phyloP scores from a whole-genome alignment of 2,329 filamentous ascomycete genomes.

The Stachybotrys chlorohalonatus region DNA sequence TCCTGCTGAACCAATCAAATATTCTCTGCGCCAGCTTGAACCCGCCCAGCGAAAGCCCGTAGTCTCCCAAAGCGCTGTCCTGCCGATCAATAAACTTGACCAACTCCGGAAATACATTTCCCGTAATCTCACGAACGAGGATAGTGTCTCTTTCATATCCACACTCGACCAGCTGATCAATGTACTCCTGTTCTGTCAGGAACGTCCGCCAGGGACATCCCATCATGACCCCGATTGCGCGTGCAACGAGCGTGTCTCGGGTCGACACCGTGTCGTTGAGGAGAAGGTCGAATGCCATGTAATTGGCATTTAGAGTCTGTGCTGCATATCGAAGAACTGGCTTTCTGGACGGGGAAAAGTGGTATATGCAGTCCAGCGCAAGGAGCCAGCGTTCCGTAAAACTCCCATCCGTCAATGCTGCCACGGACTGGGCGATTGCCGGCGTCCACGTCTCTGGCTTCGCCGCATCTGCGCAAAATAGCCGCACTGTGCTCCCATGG shows the following conservation, averaged over 20 bases:
- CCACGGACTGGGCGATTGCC: constrained; percentile 12
- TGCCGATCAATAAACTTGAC: constrained; percentile 31
- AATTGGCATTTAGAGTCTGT: constrained; percentile 30
- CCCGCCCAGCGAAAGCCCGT: constrained; percentile 25
- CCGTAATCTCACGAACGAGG: constrained; percentile 39
- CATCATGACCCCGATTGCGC: constrained; percentile 34
- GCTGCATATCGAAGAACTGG: constrained; percentile 34
- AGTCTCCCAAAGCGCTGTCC: constrained; percentile 19
- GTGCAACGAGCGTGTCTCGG: constrained; percentile 22
- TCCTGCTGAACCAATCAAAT: constrained; percentile 28
- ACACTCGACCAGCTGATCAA: constrained; percentile 30
- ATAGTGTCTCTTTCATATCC: constrained; percentile 36
- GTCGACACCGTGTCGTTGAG: constrained; percentile 20
- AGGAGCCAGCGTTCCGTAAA: constrained; percentile 38
- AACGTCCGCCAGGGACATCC: constrained; percentile 41
- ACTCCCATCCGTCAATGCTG: constrained; percentile 12
- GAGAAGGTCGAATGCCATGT: constrained; percentile 48
- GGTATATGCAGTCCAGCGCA: constrained; percentile 47
- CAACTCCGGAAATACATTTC: constrained; percentile 42
- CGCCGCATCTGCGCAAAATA: constrained; percentile 42
- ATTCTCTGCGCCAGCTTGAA: constrained; percentile 25
- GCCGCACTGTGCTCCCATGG: constrained; percentile 14
- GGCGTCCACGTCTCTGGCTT: constrained; percentile 32
- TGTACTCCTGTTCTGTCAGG: constrained; percentile 34
- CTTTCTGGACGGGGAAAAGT: constrained; percentile 43